Conservation (phyloP, 768 basidiomycete species). For the Trametes villosa region DNA sequence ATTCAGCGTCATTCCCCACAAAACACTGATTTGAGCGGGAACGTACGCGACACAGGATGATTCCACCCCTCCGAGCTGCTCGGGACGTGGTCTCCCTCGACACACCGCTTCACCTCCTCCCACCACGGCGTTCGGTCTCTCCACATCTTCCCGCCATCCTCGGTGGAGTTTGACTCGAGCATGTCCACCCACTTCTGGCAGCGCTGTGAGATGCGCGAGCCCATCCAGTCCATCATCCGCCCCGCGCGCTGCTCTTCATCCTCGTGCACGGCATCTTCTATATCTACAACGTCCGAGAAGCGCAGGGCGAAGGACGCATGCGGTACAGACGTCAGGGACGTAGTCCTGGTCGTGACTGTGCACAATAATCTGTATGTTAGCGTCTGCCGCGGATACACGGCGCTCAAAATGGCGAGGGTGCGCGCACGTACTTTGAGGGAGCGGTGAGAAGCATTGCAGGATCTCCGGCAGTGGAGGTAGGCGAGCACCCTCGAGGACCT, state of each 20-base stretch:
- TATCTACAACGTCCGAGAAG: constrained; percentile 75
- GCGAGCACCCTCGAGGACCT: constrained; percentile 58
- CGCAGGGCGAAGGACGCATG: constrained; percentile 76
- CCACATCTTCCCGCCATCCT: constrained; percentile 34
- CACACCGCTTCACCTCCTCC: constrained; percentile 80
- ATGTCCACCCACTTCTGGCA: constrained; percentile 76
- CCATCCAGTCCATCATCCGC: constrained; percentile 87
- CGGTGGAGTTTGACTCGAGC: constrained; percentile 50
- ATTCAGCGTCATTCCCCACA: too few relatives aligned
- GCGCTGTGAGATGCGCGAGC: constrained; percentile 65
- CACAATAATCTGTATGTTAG: constrained; percentile 3
- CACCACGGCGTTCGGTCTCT: constrained; percentile 75
- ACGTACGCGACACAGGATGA: constrained; percentile 79
- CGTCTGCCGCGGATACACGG: constrained; percentile 5
- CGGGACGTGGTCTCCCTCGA: constrained; percentile 77
- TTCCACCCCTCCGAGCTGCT: constrained; percentile 81
- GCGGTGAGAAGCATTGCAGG: constrained; percentile 83
- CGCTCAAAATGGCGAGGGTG: not conserved
- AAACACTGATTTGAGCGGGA: not conserved
- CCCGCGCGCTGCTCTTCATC: constrained; percentile 79
- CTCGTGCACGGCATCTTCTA: constrained; percentile 76
- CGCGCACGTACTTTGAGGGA: constrained; percentile 68
- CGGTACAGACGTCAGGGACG: constrained; percentile 66
- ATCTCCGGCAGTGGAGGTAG: constrained; percentile 75
- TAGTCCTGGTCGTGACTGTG: constrained; percentile 80